Percentiles rank a stretch among this genome's conserved stretches.
Evolutionary conservation across 1,284 basidiomycete genomes (phyloP).

Genomic region (Puccinia polysora): DNA sequence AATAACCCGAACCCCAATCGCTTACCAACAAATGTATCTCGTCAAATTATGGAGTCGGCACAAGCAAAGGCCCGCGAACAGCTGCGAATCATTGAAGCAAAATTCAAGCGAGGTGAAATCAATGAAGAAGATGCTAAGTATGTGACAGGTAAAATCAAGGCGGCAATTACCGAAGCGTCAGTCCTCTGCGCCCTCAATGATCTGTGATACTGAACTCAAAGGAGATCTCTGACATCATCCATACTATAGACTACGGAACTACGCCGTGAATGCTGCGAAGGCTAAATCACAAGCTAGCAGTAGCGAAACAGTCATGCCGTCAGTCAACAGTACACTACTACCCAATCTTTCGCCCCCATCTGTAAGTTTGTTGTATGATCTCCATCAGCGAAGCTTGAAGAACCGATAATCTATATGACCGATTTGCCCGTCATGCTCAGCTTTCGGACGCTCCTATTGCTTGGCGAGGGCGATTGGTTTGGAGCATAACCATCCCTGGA

Average conservation of each 20-base stretch:
- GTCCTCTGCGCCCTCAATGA: background rate
- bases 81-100: background rate
- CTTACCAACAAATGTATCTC: background rate
- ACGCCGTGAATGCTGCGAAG: background rate
- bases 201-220: background rate
- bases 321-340: background rate
- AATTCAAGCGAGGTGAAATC: constrained; percentile 11
- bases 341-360: background rate
- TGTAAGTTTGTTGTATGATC: background rate
- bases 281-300: background rate
- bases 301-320: background rate
- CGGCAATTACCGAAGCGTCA: background rate
- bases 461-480: constrained; percentile 23
- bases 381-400: no score
- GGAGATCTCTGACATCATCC: background rate
- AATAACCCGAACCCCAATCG: background rate
- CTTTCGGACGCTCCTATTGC: constrained; percentile 1
- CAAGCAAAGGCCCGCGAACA: constrained; percentile 3
- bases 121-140: background rate
- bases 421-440: background rate
- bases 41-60: constrained; percentile 30
- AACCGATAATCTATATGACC: background rate
- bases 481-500: constrained; percentile 1
- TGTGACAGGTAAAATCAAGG: background rate
- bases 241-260: constrained; percentile 3